Base-by-base conservation (phyloP, 1,139 yeast genomes). In the Pichia sp. region DNA sequence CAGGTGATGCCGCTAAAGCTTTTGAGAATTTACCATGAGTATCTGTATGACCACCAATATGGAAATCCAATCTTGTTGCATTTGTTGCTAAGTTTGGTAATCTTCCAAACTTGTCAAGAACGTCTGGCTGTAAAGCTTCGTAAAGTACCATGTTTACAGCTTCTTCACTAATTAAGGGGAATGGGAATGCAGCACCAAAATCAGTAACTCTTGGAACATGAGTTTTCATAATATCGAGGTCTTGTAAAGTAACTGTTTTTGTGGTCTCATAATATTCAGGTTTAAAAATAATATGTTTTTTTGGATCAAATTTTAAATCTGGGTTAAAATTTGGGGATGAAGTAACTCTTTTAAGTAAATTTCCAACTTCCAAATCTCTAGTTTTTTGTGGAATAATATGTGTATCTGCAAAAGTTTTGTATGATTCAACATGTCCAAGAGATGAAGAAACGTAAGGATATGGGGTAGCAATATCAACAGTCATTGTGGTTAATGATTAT, bases 191-290 rank as follows among this genome's bases (percentile, higher is more conserved):
- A 8, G 67, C 71, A 5, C 66, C 73, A 49, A 68, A 58, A 38
- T 67, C 64, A 11, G 66, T 57, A 8, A 67, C 60, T 3, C 66
- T 62, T 9, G 62, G 62, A 2, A 62, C 61, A 47, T 69, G 69
- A 3, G 71, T 70, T 52, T 66, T 68, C 5, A 49, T 55, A 47
- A 70, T 70, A 5, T 62, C 61, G 2, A 55, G 27, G 14, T 55
- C 58, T 9, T 46, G 73, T 73, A 79, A 70, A 5, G 82, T 75
- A 43, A 75, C 60, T 60, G 77, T 70, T 55, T 73, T 68, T 16
- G 79, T 74, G 19, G 63, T 61, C 13, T 61, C 55, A 8, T 67
- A 69, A 44, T 67, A 70, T 14, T 66, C 68, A 33, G 71, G 67
- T 44, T 71, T 70, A 59, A 70, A 76, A 29, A 68, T 63, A 46